phyloP scores from a whole-genome alignment of 768 basidiomycete genomes.

The Chlorophyllum brunneum region DNA sequence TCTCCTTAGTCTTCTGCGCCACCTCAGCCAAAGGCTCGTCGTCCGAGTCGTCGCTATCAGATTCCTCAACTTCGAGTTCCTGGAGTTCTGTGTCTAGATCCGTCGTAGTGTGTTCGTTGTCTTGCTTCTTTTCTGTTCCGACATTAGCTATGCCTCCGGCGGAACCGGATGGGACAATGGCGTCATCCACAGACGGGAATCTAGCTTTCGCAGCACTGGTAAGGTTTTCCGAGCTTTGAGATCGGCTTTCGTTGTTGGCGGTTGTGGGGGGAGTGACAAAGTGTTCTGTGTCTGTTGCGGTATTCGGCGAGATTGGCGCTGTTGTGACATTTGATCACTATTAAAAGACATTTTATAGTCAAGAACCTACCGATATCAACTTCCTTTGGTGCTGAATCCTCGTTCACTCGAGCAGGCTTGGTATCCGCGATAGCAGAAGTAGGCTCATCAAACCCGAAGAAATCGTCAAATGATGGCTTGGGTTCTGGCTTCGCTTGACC shows the following conservation, averaged over 20 bases:
- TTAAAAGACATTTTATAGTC: neutral
- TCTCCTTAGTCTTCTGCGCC: slow-evolving; percentile 9
- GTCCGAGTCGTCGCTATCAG: slow-evolving; percentile 34
- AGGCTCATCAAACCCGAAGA: slow-evolving; percentile 12
- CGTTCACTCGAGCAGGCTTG: slow-evolving; percentile 5
- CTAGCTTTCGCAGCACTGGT: slow-evolving; percentile 13
- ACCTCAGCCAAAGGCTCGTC: slow-evolving; percentile 38
- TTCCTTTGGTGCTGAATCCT: neutral
- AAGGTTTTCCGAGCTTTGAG: slow-evolving; percentile 15
- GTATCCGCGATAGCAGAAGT: slow-evolving; percentile 1
- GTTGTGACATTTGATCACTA: neutral
- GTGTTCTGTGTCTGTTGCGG: slow-evolving; percentile 39
- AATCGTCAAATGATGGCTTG: slow-evolving; percentile 6
- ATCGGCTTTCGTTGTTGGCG: slow-evolving; percentile 17
- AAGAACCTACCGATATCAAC: neutral
- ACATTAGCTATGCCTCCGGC: slow-evolving; percentile 25
- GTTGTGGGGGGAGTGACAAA: slow-evolving; percentile 62
- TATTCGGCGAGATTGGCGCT: slow-evolving; percentile 24
- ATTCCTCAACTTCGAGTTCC: slow-evolving; percentile 55
- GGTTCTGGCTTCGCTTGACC: slow-evolving; percentile 4
- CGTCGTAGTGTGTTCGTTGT: slow-evolving; percentile 9
- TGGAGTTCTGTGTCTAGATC: slow-evolving; percentile 33
- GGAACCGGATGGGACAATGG: slow-evolving; percentile 35
- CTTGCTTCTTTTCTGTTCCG: slow-evolving; percentile 12
- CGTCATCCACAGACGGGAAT: slow-evolving; percentile 32